phyloP scores from a whole-genome alignment of 805 yeast genomes.

The Osmozyma mogii region DNA sequence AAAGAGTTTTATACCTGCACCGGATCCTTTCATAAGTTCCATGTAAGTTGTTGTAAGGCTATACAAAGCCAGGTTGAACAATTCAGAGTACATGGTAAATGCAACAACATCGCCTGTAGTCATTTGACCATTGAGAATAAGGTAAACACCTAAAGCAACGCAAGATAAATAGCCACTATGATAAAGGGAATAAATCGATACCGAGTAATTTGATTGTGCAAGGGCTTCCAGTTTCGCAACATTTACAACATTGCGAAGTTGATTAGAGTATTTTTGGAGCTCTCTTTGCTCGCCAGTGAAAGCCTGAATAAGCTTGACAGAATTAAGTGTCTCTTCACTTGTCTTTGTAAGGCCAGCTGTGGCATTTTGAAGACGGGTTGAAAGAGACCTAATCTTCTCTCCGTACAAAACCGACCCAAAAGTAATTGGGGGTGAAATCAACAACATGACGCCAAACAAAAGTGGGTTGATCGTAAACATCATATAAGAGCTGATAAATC shows the following conservation, averaged over 20 bases:
- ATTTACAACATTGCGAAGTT: conserved; percentile 31
- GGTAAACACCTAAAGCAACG: conserved; percentile 34
- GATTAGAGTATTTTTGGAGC: conserved; percentile 29
- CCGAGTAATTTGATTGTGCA: conserved; percentile 37
- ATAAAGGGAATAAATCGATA: conserved; percentile 34
- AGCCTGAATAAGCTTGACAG: conserved; percentile 35
- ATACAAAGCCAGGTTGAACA: conserved; percentile 36
- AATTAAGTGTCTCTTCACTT: conserved; percentile 36
- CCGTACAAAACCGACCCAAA: conserved; percentile 40
- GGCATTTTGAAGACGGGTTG: conserved; percentile 36
- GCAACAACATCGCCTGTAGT: conserved; percentile 42
- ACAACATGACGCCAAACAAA: conserved; percentile 35
- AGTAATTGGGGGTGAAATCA: conserved; percentile 39
- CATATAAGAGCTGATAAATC: conserved; percentile 35
- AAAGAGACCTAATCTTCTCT: conserved; percentile 32
- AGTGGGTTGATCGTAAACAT: conserved; percentile 37
- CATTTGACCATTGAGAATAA: conserved; percentile 35
- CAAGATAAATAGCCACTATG: conserved; percentile 37
- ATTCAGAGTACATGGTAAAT: conserved; percentile 38
- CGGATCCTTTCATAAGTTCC: conserved; percentile 41
- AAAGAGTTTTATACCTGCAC: conserved; percentile 37
- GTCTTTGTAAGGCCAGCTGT: conserved; percentile 38
- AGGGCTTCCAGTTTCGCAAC: conserved; percentile 38
- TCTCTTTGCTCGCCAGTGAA: conserved; percentile 38
- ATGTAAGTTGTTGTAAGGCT: conserved; percentile 38